Percentiles rank a stretch among this genome's conserved stretches.
These are phyloP conservation scores for Yamadazyma akitaensis DNA, from an alignment of 805 yeast species.

Conservation along the genomic window DNA sequence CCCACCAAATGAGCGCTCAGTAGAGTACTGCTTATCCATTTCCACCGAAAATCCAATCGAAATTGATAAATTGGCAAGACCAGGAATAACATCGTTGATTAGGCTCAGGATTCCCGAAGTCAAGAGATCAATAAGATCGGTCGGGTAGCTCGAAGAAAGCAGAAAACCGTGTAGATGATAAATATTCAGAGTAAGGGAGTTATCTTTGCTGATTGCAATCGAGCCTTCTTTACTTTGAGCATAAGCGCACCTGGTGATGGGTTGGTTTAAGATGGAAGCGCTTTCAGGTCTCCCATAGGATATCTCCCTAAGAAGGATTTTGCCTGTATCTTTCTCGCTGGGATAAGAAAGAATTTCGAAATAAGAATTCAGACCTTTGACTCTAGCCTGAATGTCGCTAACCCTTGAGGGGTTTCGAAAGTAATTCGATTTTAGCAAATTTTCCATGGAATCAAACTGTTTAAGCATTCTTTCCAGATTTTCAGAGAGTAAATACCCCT, in stretches of 20 bases:
- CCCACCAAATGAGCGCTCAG: conserved; percentile 6
- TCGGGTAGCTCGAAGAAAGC: background rate
- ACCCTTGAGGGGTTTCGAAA: conserved; percentile 5
- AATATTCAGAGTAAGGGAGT: conserved; percentile 2
- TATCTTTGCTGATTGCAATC: conserved; percentile 8
- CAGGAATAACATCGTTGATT: conserved; percentile 1
- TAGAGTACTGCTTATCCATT: background rate
- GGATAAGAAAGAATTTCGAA: conserved; percentile 6
- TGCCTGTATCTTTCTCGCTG: background rate
- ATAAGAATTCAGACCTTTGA: background rate
- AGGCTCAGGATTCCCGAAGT: conserved; percentile 4
- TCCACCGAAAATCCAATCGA: background rate
- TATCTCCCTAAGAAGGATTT: conserved; percentile 4
- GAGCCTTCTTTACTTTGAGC: conserved; percentile 3
- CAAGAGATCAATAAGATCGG: conserved; percentile 2
- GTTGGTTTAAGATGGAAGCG: conserved; percentile 6
- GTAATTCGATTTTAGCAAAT: conserved; percentile 5
- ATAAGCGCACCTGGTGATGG: conserved; percentile 6
- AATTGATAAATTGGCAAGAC: conserved; percentile 2
- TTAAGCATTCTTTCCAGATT: background rate
- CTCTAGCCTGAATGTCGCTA: background rate
- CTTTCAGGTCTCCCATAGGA: background rate
- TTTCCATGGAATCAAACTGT: conserved; percentile 3
- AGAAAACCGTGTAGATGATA: conserved; percentile 5
- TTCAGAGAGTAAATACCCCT: background rate